Conservation (phyloP, 331 rosid species). For the Acacia concinna region DNA sequence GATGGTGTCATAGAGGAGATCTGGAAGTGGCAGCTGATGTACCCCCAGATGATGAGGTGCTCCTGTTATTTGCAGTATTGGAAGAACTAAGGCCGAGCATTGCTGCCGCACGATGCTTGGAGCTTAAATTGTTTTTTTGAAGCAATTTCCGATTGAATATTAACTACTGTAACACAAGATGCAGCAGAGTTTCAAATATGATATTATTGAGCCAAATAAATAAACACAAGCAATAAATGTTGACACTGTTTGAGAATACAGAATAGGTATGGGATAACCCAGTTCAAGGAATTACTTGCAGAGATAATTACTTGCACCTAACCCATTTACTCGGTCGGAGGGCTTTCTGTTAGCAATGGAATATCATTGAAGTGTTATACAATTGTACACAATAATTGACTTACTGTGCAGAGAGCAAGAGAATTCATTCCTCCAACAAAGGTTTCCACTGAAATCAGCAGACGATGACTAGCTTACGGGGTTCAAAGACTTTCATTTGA, state of each 20-base stretch:
- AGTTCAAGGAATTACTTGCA: background rate
- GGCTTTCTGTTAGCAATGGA: background rate
- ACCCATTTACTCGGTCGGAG: background rate
- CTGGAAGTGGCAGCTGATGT: constrained; percentile 52
- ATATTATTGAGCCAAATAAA: constrained; percentile 16
- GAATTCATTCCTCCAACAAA: background rate
- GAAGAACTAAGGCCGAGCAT: constrained; percentile 51
- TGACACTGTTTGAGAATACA: background rate
- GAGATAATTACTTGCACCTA: background rate
- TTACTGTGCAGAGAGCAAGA: background rate
- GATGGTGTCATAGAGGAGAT: constrained; percentile 77
- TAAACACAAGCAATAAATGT: background rate
- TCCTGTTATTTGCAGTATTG: constrained; percentile 40
- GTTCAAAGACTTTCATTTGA: constrained; percentile 3
- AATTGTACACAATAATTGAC: background rate
- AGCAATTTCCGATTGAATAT: constrained; percentile 59
- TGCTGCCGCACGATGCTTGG: constrained; percentile 49
- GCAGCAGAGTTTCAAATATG: constrained; percentile 22
- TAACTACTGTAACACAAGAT: constrained; percentile 51
- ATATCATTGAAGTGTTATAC: background rate
- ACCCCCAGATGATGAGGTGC: constrained; percentile 56
- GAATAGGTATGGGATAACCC: background rate
- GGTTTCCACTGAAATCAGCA: constrained; percentile 17
- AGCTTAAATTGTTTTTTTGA: constrained; percentile 46
- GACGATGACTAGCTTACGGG: background rate